Base-by-base conservation (phyloP, 2,329 filamentous ascomycete genomes). In the Colletotrichum endophyticum region DNA sequence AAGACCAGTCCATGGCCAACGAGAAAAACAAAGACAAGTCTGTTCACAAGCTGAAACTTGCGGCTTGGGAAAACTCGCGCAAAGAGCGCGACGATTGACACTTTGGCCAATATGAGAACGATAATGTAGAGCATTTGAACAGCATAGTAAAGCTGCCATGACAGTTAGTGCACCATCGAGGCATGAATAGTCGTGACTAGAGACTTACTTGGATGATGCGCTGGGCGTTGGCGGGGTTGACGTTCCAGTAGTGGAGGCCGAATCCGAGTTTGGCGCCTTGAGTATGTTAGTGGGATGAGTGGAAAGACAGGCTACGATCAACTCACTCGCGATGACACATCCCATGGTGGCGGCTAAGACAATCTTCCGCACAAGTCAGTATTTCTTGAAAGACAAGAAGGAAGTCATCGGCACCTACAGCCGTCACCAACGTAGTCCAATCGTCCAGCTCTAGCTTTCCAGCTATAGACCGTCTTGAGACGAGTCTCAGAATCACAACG, bases 211-310 rank as follows among this genome's bases (percentile, higher is more conserved):
- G 56, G 8, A 75, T 15, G n/a, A 75, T 66, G 15, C 19, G 68
- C 56, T 75, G 62, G 13, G 63, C 64, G 32, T 77, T 69, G 3
- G 9, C 63, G 4, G 78, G 75, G 61, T 78, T 73, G 5, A 79
- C 72, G 59, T 80, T 78, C 79, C 79, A 80, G 71, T 79, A 79
- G 36, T 80, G 79, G n/a, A 76, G 67, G 6, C 79, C 79, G 36
- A 80, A 80, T 15, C 72, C 75, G 2, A 77, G 72, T 12, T 68
- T 36, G n/a, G 72, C 53, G 27, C 28, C 75, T 77, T 28, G 32
- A 2, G 0, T 2, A 6, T 15, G n/a, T 64, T 19, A 73, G 39
- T 8, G 5, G 6, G 22, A n/a, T 8, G 4, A 5, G 3, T 5
- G 2, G 44, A 8, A 15, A 15, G 1, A 3, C 4, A 15, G 3